Conservation (phyloP, 805 yeast genomes). For the Naumovozyma castellii region DNA sequence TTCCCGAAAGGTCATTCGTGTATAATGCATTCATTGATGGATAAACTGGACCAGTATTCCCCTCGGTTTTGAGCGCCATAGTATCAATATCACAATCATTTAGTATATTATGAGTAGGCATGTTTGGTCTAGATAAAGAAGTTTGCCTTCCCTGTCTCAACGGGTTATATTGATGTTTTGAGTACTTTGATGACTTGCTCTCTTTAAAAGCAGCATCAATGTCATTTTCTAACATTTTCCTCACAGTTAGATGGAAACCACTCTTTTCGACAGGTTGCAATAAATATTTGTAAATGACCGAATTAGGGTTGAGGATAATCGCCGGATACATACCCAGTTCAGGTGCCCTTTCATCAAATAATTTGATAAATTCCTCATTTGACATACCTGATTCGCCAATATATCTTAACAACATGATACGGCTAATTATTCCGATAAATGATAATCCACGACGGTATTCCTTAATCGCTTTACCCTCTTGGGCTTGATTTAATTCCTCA, state of each 20-base stretch:
- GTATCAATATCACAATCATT: background rate
- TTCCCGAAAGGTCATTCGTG: background rate
- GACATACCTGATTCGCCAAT: conserved; percentile 32
- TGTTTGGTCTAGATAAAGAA: background rate
- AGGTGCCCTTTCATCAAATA: conserved; percentile 64
- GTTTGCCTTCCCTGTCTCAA: background rate
- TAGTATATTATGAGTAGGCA: background rate
- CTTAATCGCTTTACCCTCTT: conserved; percentile 10
- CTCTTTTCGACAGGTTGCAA: conserved; percentile 19
- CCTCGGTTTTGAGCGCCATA: background rate
- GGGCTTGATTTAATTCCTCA: conserved; percentile 8
- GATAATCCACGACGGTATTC: conserved; percentile 11
- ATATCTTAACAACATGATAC: conserved; percentile 10
- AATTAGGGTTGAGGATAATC: conserved; percentile 15
- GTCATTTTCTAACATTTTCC: conserved; percentile 7
- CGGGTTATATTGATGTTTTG: background rate
- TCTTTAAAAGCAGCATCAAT: background rate
- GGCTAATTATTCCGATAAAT: conserved; percentile 13
- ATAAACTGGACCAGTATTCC: background rate
- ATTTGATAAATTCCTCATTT: conserved; percentile 48
- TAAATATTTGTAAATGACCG: conserved; percentile 16
- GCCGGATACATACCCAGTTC: conserved; percentile 10
- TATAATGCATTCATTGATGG: background rate
- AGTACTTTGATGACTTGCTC: background rate
- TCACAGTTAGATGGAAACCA: conserved; percentile 21